A percentile compares a stretch with the other conserved stretches of the same genome.
These are phyloP conservation scores for Fusarium dlaminii DNA, from an alignment of 2,329 filamentous ascomycete species.

Conservation along the genomic window DNA sequence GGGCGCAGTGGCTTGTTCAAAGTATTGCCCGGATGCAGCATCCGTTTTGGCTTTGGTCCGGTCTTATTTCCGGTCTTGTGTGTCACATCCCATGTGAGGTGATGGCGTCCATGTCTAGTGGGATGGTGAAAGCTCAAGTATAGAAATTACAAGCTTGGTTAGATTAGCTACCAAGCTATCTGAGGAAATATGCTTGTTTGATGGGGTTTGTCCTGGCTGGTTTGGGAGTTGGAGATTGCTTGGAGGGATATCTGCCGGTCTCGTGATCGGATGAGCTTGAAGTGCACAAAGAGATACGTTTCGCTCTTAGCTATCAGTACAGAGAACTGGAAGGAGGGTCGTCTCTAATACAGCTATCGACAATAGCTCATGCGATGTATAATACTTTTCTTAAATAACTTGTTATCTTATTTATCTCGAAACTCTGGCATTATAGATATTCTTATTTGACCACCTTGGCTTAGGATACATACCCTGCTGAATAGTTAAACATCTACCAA, in stretches of 20 bases:
- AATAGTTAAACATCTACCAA: background rate
- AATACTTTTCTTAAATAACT: background rate
- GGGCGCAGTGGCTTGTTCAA: background rate
- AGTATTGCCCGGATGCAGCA: background rate
- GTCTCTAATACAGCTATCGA: accelerated
- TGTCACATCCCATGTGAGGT: background rate
- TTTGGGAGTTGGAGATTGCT: background rate
- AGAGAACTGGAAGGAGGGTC: too few species aligned
- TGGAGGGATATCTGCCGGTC: background rate
- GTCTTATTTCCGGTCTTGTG: background rate
- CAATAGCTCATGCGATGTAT: background rate
- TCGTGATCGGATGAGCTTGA: background rate
- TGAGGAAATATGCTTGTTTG: background rate
- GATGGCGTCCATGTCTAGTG: background rate
- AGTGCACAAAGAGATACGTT: background rate
- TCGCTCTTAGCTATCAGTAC: too few species aligned
- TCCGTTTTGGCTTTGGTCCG: slow-evolving; percentile 1
- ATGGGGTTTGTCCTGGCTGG: background rate
- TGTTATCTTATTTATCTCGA: background rate
- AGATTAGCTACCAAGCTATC: background rate
- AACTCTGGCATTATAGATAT: background rate
- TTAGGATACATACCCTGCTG: background rate
- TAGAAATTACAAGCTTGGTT: background rate
- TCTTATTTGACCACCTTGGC: too few species aligned
- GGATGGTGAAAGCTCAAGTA: background rate